phyloP scores from a whole-genome alignment of 768 basidiomycete genomes.

The Boletus huronensis region DNA sequence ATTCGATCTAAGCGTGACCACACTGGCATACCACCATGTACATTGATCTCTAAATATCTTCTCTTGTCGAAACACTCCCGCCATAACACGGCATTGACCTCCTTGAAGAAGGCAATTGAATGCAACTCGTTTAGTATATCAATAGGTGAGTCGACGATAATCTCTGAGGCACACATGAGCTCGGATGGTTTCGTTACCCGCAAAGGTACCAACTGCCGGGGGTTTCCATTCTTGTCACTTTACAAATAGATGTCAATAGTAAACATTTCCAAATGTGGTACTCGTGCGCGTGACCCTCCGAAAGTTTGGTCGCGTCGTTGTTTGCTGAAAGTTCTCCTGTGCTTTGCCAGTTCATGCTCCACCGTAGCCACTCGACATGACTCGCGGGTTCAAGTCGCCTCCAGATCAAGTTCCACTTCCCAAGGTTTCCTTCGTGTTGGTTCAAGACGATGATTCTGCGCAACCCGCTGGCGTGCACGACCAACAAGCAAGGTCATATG shows the following conservation, averaged over 20 bases:
- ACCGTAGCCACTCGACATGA: constrained; percentile 27
- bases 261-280: constrained; percentile 19
- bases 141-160: too few species aligned
- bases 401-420: constrained; percentile 45
- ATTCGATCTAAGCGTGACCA: background rate
- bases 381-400: constrained; percentile 38
- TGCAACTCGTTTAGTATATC: too few species aligned
- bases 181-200: too few species aligned
- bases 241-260: constrained; percentile 14
- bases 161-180: too few species aligned
- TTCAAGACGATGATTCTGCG: constrained; percentile 60
- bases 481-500: constrained; percentile 60
- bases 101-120: too few species aligned
- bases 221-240: constrained; percentile 11
- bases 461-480: constrained; percentile 64
- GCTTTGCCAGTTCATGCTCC: constrained; percentile 1
- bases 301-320: constrained; percentile 10
- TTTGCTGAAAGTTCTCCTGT: constrained; percentile 14
- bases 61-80: too few species aligned
- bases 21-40: background rate
- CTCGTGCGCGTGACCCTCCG: background rate
- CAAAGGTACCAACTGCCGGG: too few species aligned
- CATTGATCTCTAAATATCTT: background rate
- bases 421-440: constrained; percentile 62
- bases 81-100: background rate